Percentiles rank a stretch among this genome's conserved stretches.
phyloP scores from a whole-genome alignment of 78 protist genomes.

The Dictyostelium purpureum region DNA sequence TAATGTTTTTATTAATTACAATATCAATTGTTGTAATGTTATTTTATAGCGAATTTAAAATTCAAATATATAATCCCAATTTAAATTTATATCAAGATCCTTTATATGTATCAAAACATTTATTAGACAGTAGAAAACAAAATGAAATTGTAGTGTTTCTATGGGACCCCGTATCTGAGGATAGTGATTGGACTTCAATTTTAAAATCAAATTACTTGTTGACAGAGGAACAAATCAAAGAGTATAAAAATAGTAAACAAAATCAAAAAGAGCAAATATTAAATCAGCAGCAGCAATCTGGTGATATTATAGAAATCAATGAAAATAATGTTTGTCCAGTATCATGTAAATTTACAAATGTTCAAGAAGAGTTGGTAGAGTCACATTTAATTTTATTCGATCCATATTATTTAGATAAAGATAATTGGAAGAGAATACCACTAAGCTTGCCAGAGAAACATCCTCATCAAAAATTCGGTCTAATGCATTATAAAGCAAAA shows the following conservation, averaged over 20 bases:
- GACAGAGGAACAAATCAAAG: neutral
- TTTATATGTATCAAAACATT: neutral
- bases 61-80: neutral
- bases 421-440: slow-evolving; percentile 49
- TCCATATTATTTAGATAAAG: slow-evolving; percentile 12
- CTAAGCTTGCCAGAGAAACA: slow-evolving; percentile 38
- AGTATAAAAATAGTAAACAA: neutral
- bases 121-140: neutral
- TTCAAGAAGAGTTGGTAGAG: neutral
- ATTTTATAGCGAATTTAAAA: neutral
- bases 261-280: neutral
- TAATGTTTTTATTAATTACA: neutral
- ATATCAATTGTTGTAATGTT: neutral
- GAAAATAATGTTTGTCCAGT: slow-evolving; percentile 15
- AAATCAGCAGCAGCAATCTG: neutral
- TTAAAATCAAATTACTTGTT: neutral
- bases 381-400: slow-evolving; percentile 46
- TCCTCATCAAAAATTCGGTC: slow-evolving; percentile 8
- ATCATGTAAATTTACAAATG: slow-evolving; percentile 31
- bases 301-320: neutral
- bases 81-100: neutral
- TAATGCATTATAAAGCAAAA: neutral
- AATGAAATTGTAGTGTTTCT: neutral
- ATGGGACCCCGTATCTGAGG: slow-evolving; percentile 14
- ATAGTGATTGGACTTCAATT: slow-evolving; percentile 23